Evolutionary conservation across 1,139 yeast species (phyloP).

Genomic region (Tardiomyces digboiensis): DNA sequence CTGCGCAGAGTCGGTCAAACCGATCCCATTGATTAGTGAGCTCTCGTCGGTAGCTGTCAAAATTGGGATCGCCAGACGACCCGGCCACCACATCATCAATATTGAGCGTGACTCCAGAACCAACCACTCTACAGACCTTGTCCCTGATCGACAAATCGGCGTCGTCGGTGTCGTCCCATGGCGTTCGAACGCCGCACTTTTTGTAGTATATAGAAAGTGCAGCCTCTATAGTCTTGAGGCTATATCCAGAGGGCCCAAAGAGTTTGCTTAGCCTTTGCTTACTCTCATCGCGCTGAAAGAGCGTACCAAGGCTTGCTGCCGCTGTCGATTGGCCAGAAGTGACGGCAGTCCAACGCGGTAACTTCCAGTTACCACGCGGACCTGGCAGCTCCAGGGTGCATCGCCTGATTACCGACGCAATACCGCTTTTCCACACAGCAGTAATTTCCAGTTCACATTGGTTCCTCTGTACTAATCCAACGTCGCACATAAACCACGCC

Average conservation of each 20-base stretch:
- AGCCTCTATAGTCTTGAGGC: slow-evolving; percentile 35
- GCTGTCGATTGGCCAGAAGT: neutral
- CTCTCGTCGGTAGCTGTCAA: neutral
- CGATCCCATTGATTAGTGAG: slow-evolving; percentile 42
- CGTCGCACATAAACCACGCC: neutral
- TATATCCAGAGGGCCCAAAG: slow-evolving; percentile 41
- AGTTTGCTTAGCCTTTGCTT: slow-evolving; percentile 35
- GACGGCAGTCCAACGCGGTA: neutral
- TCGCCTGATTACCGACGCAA: neutral
- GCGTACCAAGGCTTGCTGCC: neutral
- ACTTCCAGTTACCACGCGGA: neutral
- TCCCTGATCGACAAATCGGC: slow-evolving; percentile 21
- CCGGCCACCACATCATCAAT: neutral
- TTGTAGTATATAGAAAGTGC: slow-evolving; percentile 31
- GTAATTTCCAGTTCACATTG: neutral
- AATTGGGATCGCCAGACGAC: neutral
- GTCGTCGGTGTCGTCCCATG: slow-evolving; percentile 5
- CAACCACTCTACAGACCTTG: slow-evolving; percentile 23
- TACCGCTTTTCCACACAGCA: neutral
- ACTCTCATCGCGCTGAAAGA: slow-evolving; percentile 13
- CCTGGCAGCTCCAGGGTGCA: neutral
- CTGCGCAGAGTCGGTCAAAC: slow-evolving; percentile 56
- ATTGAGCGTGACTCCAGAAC: slow-evolving; percentile 15
- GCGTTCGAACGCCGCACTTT: slow-evolving; percentile 13
- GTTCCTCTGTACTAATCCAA: neutral